phyloP scores from a whole-genome alignment of 139 green algal species.

The Chlorella ohadii region DNA sequence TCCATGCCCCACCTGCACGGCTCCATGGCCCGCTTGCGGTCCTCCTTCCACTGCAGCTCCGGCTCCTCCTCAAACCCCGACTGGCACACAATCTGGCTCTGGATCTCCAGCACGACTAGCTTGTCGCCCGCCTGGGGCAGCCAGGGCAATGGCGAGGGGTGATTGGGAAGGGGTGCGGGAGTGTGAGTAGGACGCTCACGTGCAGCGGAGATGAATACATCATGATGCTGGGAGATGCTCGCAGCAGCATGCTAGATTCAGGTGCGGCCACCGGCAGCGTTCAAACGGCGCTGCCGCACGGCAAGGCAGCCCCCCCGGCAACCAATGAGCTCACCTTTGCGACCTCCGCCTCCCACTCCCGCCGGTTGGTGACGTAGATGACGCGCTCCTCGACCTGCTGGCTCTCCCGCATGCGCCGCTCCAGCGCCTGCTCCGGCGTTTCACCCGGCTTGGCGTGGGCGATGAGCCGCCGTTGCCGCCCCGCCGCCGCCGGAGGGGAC shows the following conservation, averaged over 20 bases:
- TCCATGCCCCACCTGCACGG: constrained; percentile 27
- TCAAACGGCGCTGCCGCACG: not conserved
- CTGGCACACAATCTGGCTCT: constrained; percentile 74
- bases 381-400: constrained; percentile 75
- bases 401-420: constrained; percentile 71
- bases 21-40: constrained; percentile 59
- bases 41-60: constrained; percentile 84
- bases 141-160: not conserved
- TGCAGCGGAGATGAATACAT: too few relatives aligned
- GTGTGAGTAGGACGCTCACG: too few relatives aligned
- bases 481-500: too few relatives aligned
- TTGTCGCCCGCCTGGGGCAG: constrained; percentile 60
- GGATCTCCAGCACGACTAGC: constrained; percentile 84
- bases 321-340: constrained; percentile 22
- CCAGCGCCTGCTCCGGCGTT: constrained; percentile 60
- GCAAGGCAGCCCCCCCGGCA: not conserved
- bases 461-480: too few relatives aligned
- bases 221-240: not conserved
- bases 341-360: constrained; percentile 59
- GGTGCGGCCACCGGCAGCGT: not conserved
- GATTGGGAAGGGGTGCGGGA: not conserved
- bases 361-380: constrained; percentile 42
- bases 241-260: not conserved
- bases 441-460: constrained; percentile 52
- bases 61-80: constrained; percentile 79